A percentile compares a stretch with the other conserved stretches of the same genome.
These are phyloP conservation scores for Lagenidium sp. DNA, from an alignment of 352 stramenopile genomes.

Conservation along the genomic window DNA sequence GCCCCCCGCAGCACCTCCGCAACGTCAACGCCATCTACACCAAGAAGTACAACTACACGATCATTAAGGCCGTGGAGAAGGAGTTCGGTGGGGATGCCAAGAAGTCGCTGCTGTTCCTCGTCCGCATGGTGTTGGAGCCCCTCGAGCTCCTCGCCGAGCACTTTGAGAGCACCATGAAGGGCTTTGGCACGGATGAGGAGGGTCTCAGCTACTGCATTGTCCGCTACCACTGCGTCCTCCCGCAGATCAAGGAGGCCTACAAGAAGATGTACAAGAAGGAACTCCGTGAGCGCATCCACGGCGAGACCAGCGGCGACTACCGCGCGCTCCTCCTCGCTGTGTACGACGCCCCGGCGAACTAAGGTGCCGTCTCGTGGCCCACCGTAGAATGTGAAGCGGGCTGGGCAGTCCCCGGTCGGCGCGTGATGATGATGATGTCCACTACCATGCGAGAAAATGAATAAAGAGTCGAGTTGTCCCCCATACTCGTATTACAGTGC, in stretches of 20 bases:
- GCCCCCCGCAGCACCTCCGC: conserved; percentile 42
- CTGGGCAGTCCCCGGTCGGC: no score
- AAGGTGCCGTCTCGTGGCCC: conserved; percentile 1
- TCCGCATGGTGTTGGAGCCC: conserved; percentile 52
- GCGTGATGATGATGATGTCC: no score
- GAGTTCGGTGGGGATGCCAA: conserved; percentile 51
- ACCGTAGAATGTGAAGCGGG: no score
- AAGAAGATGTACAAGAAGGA: conserved; percentile 73
- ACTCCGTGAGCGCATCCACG: conserved; percentile 72
- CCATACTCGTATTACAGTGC: no score
- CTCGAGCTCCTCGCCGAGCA: conserved; percentile 47
- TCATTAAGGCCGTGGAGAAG: conserved; percentile 56
- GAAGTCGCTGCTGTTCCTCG: conserved; percentile 44
- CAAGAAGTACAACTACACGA: conserved; percentile 55
- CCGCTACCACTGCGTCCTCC: conserved; percentile 71
- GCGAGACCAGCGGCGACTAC: conserved; percentile 71
- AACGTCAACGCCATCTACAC: conserved; percentile 45
- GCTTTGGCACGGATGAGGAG: conserved; percentile 64
- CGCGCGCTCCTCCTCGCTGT: conserved; percentile 56
- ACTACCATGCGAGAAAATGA: no score
- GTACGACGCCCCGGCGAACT: conserved; percentile 28
- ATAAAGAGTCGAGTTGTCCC: no score
- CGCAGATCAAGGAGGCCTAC: conserved; percentile 66
- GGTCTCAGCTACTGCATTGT: conserved; percentile 45
- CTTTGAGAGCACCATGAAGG: conserved; percentile 73